phyloP scores from a whole-genome alignment of 305 asterid species.

The Solanum aculeatissimum region DNA sequence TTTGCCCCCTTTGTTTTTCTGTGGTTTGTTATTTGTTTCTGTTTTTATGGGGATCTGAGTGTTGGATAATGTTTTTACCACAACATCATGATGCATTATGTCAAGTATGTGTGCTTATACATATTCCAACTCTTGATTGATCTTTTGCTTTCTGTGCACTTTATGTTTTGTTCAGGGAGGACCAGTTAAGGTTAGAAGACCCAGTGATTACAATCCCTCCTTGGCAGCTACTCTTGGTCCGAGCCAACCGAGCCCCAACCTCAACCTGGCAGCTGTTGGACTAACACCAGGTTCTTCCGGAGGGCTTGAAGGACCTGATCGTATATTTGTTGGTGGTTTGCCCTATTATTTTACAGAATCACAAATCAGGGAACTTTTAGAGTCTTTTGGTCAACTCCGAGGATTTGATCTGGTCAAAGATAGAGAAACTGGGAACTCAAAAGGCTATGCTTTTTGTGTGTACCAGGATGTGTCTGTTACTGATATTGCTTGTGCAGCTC shows the following conservation, averaged over 20 bases:
- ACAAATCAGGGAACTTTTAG: constrained; percentile 90
- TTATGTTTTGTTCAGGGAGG: constrained; percentile 52
- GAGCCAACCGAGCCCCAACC: constrained; percentile 78
- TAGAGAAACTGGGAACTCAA: constrained; percentile 93
- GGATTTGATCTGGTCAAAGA: constrained; percentile 95
- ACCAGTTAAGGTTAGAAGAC: constrained; percentile 95
- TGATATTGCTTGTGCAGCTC: constrained; percentile 96
- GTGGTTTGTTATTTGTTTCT: not conserved
- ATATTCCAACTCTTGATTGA: not conserved
- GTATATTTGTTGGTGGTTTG: constrained; percentile 88
- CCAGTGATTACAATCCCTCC: constrained; percentile 91
- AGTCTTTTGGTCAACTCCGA: constrained; percentile 90
- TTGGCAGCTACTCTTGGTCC: constrained; percentile 96
- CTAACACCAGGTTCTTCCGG: constrained; percentile 86
- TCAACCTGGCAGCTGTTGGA: constrained; percentile 86
- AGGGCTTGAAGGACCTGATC: constrained; percentile 95
- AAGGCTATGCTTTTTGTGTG: constrained; percentile 97
- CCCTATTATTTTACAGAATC: constrained; percentile 90
- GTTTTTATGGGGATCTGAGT: not conserved
- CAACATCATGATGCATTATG: not conserved
- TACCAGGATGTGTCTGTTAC: constrained; percentile 88
- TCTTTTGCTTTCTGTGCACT: not conserved
- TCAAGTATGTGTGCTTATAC: not conserved
- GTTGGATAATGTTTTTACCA: not conserved
- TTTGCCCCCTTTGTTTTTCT: not conserved